Evolutionary conservation across 2,329 filamentous ascomycete genomes (phyloP).

Genomic region (Venturia asperata): DNA sequence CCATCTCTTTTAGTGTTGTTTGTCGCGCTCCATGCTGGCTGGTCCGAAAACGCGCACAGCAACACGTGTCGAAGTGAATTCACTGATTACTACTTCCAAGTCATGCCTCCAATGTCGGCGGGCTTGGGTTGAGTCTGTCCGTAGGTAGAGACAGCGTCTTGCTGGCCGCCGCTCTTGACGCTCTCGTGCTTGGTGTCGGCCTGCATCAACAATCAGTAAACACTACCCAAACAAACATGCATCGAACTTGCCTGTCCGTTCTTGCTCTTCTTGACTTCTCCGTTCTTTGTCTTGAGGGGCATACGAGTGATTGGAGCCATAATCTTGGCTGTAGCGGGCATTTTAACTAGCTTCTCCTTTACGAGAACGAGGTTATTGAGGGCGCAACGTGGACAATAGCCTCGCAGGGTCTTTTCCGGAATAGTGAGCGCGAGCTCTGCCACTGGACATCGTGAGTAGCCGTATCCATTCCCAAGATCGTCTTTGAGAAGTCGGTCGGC

Average conservation of each 20-base stretch:
- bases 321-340: neutral
- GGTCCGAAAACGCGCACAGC: neutral
- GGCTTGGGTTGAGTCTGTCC: neutral
- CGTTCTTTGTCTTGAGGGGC: neutral
- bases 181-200: neutral
- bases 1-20: neutral
- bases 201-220: neutral
- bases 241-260: neutral
- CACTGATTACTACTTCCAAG: neutral
- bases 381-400: neutral
- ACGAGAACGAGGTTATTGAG: neutral
- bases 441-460: neutral
- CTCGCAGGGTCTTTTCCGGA: neutral
- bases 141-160: neutral
- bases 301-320: neutral
- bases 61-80: neutral
- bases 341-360: neutral
- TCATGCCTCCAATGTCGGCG: neutral
- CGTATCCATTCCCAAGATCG: neutral
- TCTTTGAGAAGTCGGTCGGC: neutral
- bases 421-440: neutral
- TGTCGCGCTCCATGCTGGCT: neutral
- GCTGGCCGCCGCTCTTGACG: neutral
- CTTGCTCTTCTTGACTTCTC: neutral
- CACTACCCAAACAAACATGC: neutral